A percentile compares a stretch with the other conserved stretches of the same genome.
phyloP scores from a whole-genome alignment of 2,329 filamentous ascomycete genomes.

The Talaromyces sp. region DNA sequence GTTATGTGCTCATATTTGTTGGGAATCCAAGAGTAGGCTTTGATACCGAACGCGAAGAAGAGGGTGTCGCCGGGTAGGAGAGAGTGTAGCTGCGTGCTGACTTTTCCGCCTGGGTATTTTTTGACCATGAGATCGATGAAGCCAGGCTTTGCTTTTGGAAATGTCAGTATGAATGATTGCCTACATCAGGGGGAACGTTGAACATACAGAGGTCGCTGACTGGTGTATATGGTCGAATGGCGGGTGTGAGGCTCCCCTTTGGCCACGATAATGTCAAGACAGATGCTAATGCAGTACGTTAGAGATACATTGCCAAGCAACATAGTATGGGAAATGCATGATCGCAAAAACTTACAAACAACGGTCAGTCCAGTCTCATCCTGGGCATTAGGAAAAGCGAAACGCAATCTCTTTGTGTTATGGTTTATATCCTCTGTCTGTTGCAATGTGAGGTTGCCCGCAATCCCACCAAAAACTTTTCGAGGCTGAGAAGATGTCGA shows the following conservation, averaged over 20 bases:
- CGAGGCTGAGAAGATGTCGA: constrained; percentile 2
- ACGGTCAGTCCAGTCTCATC: constrained; percentile 15
- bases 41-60: constrained; percentile 54
- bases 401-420: constrained; percentile 17
- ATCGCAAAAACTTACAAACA: constrained; percentile 12
- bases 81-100: constrained; percentile 63
- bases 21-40: constrained; percentile 53
- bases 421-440: constrained; percentile 15
- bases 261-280: constrained; percentile 61
- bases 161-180: background rate
- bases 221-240: constrained; percentile 64
- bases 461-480: background rate
- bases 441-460: constrained; percentile 10
- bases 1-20: constrained; percentile 52
- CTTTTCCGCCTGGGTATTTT: constrained; percentile 62
- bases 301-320: background rate
- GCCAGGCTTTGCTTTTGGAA: constrained; percentile 52
- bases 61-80: constrained; percentile 60
- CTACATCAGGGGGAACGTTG: no score
- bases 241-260: constrained; percentile 55
- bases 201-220: constrained; percentile 51
- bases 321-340: background rate
- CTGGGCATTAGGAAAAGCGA: constrained; percentile 11
- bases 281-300: constrained; percentile 40
- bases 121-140: constrained; percentile 64